Evolutionary conservation across 768 basidiomycete species (phyloP).

Genomic region (Favolaschia claudopus): DNA sequence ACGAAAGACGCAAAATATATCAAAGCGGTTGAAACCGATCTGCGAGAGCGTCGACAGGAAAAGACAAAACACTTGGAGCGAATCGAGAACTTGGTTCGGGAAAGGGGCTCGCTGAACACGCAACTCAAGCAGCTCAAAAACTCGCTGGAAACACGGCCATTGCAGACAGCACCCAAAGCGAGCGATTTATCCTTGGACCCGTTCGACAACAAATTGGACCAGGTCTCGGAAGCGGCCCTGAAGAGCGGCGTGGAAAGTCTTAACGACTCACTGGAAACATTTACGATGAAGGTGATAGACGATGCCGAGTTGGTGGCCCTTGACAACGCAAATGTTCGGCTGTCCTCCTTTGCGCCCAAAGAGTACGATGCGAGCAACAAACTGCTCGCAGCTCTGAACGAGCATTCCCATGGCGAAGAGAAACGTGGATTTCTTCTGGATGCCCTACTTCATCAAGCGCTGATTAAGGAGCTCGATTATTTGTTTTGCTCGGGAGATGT

Average conservation of each 20-base stretch:
- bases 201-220: constrained; percentile 23
- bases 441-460: constrained; percentile 15
- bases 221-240: constrained; percentile 21
- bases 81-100: background rate
- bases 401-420: constrained; percentile 11
- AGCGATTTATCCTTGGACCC: constrained; percentile 10
- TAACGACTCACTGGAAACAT: constrained; percentile 21
- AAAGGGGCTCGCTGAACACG: background rate
- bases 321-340: background rate
- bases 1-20: too few relatives aligned
- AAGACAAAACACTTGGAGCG: background rate
- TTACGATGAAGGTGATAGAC: constrained; percentile 15
- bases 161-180: background rate
- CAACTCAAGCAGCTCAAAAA: background rate
- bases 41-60: background rate
- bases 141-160: background rate
- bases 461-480: constrained; percentile 6
- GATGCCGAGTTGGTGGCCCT: constrained; percentile 3
- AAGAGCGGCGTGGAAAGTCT: constrained; percentile 21
- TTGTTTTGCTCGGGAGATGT: constrained; percentile 18
- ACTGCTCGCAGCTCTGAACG: background rate
- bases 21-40: too few relatives aligned
- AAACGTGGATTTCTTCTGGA: constrained; percentile 29
- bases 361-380: background rate
- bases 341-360: background rate